Evolutionary conservation across 371 early-diverging fungal genomes (phyloP).

Genomic region (Pancytospora philotis): DNA sequence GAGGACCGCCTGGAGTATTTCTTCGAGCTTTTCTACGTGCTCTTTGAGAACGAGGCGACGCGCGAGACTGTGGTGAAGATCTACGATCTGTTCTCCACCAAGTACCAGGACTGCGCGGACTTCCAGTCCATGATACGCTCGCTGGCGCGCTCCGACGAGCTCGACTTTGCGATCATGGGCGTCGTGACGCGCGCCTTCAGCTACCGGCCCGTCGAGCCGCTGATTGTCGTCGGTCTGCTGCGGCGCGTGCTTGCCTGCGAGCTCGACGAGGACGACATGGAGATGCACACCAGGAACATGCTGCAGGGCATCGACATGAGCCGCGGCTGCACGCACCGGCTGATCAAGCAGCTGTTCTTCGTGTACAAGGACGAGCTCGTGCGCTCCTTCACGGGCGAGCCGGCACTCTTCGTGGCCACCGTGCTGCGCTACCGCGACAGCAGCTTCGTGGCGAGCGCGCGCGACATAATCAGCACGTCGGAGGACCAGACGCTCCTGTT

Average conservation of each 20-base stretch:
- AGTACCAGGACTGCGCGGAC: constrained; percentile 38
- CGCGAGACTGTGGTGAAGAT: constrained; percentile 24
- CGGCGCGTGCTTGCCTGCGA: constrained; percentile 18
- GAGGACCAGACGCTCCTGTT: constrained; percentile 11
- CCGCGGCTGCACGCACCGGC: constrained; percentile 23
- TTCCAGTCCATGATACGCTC: constrained; percentile 22
- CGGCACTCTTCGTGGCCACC: constrained; percentile 23
- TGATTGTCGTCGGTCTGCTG: background rate
- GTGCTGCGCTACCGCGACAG: constrained; percentile 4
- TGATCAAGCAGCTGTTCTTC: constrained; percentile 25
- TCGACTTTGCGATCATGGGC: constrained; percentile 16
- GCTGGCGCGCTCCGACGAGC: constrained; percentile 18
- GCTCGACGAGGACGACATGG: constrained; percentile 20
- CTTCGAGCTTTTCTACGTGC: constrained; percentile 2
- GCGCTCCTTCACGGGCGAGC: constrained; percentile 15
- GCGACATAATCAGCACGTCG: background rate
- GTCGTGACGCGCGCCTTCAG: background rate
- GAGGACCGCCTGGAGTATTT: constrained; percentile 41
- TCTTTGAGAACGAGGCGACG: constrained; percentile 6
- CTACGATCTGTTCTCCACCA: constrained; percentile 32
- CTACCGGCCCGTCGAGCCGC: constrained; percentile 22
- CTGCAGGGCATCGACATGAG: constrained; percentile 27
- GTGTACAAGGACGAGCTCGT: background rate
- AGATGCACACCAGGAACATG: constrained; percentile 25
- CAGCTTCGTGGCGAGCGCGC: constrained; percentile 5